Percentiles rank a stretch among this genome's conserved stretches.
phyloP scores from a whole-genome alignment of 305 asterid species.

The Fraxinus greggii region DNA sequence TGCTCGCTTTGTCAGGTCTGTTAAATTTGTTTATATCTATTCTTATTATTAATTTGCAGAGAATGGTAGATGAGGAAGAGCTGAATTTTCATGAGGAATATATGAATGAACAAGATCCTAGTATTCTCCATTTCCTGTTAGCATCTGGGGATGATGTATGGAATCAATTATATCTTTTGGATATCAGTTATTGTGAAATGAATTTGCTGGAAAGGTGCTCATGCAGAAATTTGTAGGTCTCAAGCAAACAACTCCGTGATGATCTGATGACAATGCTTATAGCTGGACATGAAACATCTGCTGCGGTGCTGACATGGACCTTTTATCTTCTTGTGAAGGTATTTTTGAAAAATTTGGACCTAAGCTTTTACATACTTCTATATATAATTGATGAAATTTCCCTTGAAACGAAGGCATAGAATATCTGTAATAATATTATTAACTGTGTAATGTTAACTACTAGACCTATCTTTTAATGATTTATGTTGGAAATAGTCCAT shows the following conservation, averaged over 20 bases:
- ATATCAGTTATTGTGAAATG: conserved; percentile 18
- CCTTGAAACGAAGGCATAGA: neutral
- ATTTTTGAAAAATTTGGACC: conserved; percentile 11
- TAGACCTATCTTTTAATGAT: neutral
- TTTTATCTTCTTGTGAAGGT: conserved; percentile 93
- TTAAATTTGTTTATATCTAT: neutral
- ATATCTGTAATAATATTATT: neutral
- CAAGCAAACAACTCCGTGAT: conserved; percentile 99
- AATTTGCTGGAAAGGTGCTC: conserved; percentile 33
- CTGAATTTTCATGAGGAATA: conserved; percentile 95
- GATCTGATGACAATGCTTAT: conserved; percentile 98
- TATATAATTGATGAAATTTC: neutral
- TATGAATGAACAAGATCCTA: conserved; percentile 96
- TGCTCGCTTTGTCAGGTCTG: neutral
- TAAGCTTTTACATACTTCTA: neutral
- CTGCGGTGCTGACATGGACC: conserved; percentile 98
- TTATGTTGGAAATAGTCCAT: neutral
- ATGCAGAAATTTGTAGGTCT: conserved; percentile 56
- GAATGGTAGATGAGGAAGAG: conserved; percentile 94
- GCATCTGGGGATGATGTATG: conserved; percentile 98
- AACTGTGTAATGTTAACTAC: neutral
- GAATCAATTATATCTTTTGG: conserved; percentile 19
- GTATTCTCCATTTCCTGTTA: conserved; percentile 90
- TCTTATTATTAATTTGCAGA: conserved; percentile 49
- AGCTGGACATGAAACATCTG: conserved; percentile 99